A percentile compares a stretch with the other conserved stretches of the same genome.
Evolutionary conservation across 306 rosid genomes (phyloP).

Genomic region (Casuarina glauca): DNA sequence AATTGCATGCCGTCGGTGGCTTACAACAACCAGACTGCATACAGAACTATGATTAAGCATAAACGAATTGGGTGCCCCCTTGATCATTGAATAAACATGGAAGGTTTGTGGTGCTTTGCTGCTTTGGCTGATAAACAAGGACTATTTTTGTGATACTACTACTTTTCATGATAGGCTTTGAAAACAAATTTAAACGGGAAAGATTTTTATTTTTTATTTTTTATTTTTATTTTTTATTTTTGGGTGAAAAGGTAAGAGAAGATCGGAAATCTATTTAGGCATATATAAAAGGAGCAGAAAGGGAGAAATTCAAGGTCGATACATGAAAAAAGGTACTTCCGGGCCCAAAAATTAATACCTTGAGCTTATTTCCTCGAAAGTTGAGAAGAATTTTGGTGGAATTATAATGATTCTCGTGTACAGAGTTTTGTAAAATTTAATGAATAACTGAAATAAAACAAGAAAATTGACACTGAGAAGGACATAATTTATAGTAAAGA

Average conservation of each 20-base stretch:
- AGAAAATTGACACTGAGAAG: too few relatives aligned
- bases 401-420: too few relatives aligned
- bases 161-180: background rate
- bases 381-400: too few relatives aligned
- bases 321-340: background rate
- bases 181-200: background rate
- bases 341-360: background rate
- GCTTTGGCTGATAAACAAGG: background rate
- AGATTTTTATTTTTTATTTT: background rate
- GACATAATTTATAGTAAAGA: too few relatives aligned
- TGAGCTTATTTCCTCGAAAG: background rate
- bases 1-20: conserved; percentile 76
- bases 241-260: background rate
- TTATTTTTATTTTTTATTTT: background rate
- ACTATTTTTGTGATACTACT: background rate
- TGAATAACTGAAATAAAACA: too few relatives aligned
- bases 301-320: background rate
- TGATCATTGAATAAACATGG: background rate
- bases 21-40: conserved; percentile 92
- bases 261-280: background rate
- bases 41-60: background rate
- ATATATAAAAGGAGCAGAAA: background rate
- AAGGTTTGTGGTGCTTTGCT: background rate
- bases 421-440: too few relatives aligned
- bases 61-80: too few relatives aligned